Percentiles rank a stretch among this genome's conserved stretches.
These are phyloP conservation scores for Sugiyamaella neomexicana DNA, from an alignment of 1,139 yeast genomes.

Conservation along the genomic window DNA sequence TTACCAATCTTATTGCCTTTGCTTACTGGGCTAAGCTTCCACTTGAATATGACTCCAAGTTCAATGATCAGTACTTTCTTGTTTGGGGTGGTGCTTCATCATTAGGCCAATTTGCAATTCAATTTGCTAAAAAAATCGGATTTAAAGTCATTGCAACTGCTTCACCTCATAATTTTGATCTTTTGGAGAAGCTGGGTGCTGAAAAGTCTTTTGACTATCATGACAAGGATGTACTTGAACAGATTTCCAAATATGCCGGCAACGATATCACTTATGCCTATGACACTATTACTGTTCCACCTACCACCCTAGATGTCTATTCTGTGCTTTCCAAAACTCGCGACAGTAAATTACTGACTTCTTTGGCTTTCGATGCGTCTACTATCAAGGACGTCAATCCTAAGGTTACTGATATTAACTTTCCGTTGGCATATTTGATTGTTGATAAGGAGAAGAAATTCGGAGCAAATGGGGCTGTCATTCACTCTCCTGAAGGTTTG, in stretches of 20 bases:
- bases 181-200: slow-evolving; percentile 56
- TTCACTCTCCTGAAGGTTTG: slow-evolving; percentile 32
- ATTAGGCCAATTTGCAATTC: slow-evolving; percentile 58
- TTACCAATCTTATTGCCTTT: slow-evolving; percentile 29
- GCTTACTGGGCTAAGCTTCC: slow-evolving; percentile 24
- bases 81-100: slow-evolving; percentile 68
- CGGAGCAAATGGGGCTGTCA: slow-evolving; percentile 28
- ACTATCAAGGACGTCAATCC: slow-evolving; percentile 34
- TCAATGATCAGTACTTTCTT: slow-evolving; percentile 36
- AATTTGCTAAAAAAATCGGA: slow-evolving; percentile 53
- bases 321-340: slow-evolving; percentile 16
- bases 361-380: slow-evolving; percentile 21
- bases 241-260: slow-evolving; percentile 47
- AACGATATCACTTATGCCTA: slow-evolving; percentile 52
- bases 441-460: slow-evolving; percentile 39
- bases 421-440: slow-evolving; percentile 45
- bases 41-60: slow-evolving; percentile 21
- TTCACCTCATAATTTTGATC: slow-evolving; percentile 47
- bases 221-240: slow-evolving; percentile 52
- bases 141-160: slow-evolving; percentile 57
- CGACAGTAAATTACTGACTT: slow-evolving; percentile 15
- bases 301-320: slow-evolving; percentile 16
- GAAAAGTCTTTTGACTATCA: slow-evolving; percentile 61
- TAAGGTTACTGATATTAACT: slow-evolving; percentile 22
- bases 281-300: slow-evolving; percentile 53